Evolutionary conservation across 768 basidiomycete genomes (phyloP).

Genomic region (Coprinopsis strossmayeri): DNA sequence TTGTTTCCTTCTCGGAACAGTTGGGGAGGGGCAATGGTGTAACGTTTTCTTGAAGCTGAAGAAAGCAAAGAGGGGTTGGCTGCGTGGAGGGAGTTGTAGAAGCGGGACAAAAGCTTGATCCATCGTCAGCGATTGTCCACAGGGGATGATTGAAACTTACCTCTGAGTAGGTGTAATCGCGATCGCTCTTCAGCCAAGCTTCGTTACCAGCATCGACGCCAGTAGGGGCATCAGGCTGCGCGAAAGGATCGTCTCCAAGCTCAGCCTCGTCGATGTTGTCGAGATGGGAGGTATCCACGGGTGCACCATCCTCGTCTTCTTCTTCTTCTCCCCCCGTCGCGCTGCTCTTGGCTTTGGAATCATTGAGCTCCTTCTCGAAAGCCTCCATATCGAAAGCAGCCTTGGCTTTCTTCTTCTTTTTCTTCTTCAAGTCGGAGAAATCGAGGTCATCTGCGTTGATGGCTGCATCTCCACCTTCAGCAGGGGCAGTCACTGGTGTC

Average conservation of each 20-base stretch:
- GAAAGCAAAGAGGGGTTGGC: constrained; percentile 88
- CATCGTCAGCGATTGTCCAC: constrained; percentile 7
- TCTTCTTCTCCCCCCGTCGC: constrained; percentile 41
- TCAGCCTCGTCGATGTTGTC: constrained; percentile 75
- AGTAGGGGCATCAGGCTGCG: constrained; percentile 46
- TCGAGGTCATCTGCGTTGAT: constrained; percentile 73
- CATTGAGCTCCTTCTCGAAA: constrained; percentile 87
- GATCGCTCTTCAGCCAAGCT: constrained; percentile 87
- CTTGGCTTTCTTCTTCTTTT: constrained; percentile 91
- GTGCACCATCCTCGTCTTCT: constrained; percentile 49
- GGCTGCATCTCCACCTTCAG: constrained; percentile 28
- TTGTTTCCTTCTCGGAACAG: constrained; percentile 95
- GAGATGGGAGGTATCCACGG: constrained; percentile 57
- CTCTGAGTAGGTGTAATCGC: constrained; percentile 96
- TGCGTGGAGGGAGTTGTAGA: constrained; percentile 85
- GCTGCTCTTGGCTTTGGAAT: constrained; percentile 61
- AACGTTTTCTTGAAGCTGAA: constrained; percentile 81
- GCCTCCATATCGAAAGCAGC: constrained; percentile 85
- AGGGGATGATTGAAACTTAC: constrained; percentile 32
- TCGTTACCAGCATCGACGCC: constrained; percentile 72
- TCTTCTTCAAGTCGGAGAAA: constrained; percentile 96
- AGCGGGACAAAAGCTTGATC: constrained; percentile 79
- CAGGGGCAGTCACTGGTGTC: constrained; percentile 42
- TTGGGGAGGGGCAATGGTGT: constrained; percentile 95
- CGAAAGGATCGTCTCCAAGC: constrained; percentile 86